Evolutionary conservation across 164 flowering plant genomes (phyloP).

Genomic region (Nymphaea colorata): DNA sequence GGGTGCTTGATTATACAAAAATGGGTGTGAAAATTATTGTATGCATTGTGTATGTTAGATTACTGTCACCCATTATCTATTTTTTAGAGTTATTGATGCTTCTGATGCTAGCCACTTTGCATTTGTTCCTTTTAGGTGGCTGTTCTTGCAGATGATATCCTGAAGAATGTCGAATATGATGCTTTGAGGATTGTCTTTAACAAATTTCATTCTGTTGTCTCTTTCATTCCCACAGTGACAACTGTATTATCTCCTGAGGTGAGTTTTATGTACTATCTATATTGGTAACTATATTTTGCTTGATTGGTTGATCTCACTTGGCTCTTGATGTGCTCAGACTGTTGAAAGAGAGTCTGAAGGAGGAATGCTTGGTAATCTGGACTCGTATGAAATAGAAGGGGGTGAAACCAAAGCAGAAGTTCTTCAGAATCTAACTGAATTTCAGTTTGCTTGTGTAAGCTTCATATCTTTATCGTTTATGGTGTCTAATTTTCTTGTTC

Average conservation of each 20-base stretch:
- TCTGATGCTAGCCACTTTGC: not conserved
- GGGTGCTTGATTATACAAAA: too few species aligned
- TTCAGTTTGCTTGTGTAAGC: conserved; percentile 95
- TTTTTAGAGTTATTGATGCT: not conserved
- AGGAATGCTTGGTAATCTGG: conserved; percentile 74
- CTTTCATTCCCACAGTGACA: conserved; percentile 65
- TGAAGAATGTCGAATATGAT: conserved; percentile 91
- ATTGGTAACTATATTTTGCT: not conserved
- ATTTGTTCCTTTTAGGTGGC: conserved; percentile 45
- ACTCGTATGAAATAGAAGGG: conserved; percentile 90
- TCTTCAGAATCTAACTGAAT: conserved; percentile 82
- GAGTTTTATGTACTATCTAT: not conserved
- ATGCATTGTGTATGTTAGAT: too few species aligned
- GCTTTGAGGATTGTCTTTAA: conserved; percentile 78
- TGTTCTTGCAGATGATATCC: conserved; percentile 85
- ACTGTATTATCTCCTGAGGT: conserved; percentile 95
- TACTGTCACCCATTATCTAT: not conserved
- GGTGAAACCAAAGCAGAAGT: conserved; percentile 77
- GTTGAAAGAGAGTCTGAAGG: conserved; percentile 83
- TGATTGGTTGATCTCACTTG: not conserved
- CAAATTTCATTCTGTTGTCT: conserved; percentile 76
- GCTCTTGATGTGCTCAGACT: conserved; percentile 26
- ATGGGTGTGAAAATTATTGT: too few species aligned
- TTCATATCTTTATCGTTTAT: not conserved
- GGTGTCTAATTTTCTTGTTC: not conserved